Evolutionary conservation across 495 filamentous ascomycete species (phyloP).

Genomic region (Penicillium antarcticum): DNA sequence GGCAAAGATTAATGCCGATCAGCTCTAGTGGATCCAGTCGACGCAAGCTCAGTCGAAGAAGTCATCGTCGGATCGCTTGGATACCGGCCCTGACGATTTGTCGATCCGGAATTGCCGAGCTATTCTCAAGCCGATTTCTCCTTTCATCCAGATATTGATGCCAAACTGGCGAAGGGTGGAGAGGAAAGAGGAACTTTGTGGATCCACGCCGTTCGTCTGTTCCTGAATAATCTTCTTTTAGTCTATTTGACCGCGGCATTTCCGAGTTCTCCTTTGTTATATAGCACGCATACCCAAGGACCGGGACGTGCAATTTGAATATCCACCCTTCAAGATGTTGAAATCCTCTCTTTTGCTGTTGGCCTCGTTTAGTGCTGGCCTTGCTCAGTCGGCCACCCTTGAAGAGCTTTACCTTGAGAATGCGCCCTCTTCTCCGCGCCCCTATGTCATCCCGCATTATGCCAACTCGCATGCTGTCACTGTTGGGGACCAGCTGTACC

Average conservation of each 20-base stretch:
- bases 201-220: background rate
- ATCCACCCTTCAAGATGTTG: conserved; percentile 8
- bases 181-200: background rate
- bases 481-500: conserved; percentile 22
- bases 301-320: no score
- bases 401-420: conserved; percentile 25
- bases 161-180: background rate
- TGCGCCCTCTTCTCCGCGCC: conserved; percentile 24
- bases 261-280: no score
- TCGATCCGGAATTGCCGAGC: conserved; percentile 13
- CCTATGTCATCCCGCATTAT: conserved; percentile 31
- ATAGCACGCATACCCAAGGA: no score
- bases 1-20: conserved; percentile 8
- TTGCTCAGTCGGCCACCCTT: conserved; percentile 11
- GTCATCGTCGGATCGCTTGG: background rate
- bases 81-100: background rate
- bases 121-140: background rate
- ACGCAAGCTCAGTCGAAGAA: conserved; percentile 4
- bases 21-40: background rate
- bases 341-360: conserved; percentile 8
- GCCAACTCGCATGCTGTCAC: conserved; percentile 29
- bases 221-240: background rate
- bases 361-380: conserved; percentile 5
- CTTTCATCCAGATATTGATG: background rate
- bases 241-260: background rate